phyloP scores from a whole-genome alignment of 495 filamentous ascomycete genomes.

The Friedmanniomyces endolithicus region DNA sequence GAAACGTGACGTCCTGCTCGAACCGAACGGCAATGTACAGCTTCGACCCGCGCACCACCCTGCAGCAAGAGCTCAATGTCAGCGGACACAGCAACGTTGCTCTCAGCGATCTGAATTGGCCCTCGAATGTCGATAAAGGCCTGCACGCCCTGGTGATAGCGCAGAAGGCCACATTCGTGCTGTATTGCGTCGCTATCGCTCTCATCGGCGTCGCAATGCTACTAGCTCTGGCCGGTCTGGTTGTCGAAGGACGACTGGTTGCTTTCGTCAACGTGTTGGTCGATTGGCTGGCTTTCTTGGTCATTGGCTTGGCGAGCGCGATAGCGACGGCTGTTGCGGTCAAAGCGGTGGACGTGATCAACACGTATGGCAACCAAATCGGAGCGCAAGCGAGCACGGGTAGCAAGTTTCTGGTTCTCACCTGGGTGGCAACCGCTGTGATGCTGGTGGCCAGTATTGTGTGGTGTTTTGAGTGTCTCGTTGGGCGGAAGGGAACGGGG shows the following conservation, averaged over 20 bases:
- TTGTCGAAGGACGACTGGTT: conserved; percentile 30
- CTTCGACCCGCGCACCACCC: conserved; percentile 47
- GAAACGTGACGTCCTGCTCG: conserved; percentile 51
- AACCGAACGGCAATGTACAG: conserved; percentile 41
- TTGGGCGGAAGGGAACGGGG: background rate
- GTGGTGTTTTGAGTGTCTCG: conserved; percentile 30
- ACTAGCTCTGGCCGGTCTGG: conserved; percentile 32
- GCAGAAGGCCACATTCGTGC: conserved; percentile 43
- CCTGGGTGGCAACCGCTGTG: conserved; percentile 44
- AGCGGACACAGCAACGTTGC: conserved; percentile 42
- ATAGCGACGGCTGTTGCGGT: conserved; percentile 49
- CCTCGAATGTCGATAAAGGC: conserved; percentile 46
- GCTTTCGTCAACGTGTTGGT: conserved; percentile 36
- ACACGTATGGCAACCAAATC: conserved; percentile 43
- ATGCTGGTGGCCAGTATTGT: conserved; percentile 35
- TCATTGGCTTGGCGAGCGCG: conserved; percentile 47
- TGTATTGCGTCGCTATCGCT: conserved; percentile 52
- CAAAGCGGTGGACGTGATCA: conserved; percentile 45
- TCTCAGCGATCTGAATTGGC: conserved; percentile 47
- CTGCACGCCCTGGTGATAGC: conserved; percentile 38
- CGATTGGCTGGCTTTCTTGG: conserved; percentile 34
- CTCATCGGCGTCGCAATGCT: conserved; percentile 46
- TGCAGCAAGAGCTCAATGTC: conserved; percentile 40
- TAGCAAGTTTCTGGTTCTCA: conserved; percentile 45
- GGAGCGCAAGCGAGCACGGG: conserved; percentile 44